A percentile compares a stretch with the other conserved stretches of the same genome.
phyloP scores from a whole-genome alignment of 331 rosid species.

The Malus hybrid region DNA sequence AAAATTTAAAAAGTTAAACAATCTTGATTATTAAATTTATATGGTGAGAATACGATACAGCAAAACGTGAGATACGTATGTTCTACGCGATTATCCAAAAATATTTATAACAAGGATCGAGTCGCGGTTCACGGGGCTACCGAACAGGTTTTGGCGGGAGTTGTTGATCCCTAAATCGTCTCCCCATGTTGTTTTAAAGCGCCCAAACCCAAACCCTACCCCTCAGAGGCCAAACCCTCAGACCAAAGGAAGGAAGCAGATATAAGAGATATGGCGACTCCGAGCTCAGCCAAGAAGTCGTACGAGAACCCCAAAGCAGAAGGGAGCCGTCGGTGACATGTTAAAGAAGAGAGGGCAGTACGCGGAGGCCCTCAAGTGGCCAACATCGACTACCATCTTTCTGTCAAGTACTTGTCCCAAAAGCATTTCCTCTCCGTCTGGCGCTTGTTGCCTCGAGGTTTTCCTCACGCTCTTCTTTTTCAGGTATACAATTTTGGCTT shows the following conservation, averaged over 20 bases:
- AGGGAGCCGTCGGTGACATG: conserved; percentile 65
- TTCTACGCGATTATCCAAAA: too few species aligned
- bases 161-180: too few species aligned
- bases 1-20: too few species aligned
- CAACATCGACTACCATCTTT: conserved; percentile 58
- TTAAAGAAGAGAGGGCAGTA: conserved; percentile 73
- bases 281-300: conserved; percentile 53
- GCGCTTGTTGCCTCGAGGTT: conserved; percentile 52
- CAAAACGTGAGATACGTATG: too few species aligned
- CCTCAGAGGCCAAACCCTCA: neutral
- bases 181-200: too few species aligned
- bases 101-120: too few species aligned
- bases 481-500: conserved; percentile 38
- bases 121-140: too few species aligned
- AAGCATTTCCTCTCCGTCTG: conserved; percentile 53
- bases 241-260: neutral
- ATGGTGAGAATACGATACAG: too few species aligned
- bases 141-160: too few species aligned
- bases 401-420: conserved; percentile 42
- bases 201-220: neutral
- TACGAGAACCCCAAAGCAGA: conserved; percentile 49
- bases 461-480: conserved; percentile 57
- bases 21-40: too few species aligned
- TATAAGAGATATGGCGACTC: conserved; percentile 31
- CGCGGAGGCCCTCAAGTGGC: conserved; percentile 76